These are phyloP conservation scores for Cochlearia excelsa DNA, from an alignment of 345 rosid species.

Conservation along the genomic window DNA sequence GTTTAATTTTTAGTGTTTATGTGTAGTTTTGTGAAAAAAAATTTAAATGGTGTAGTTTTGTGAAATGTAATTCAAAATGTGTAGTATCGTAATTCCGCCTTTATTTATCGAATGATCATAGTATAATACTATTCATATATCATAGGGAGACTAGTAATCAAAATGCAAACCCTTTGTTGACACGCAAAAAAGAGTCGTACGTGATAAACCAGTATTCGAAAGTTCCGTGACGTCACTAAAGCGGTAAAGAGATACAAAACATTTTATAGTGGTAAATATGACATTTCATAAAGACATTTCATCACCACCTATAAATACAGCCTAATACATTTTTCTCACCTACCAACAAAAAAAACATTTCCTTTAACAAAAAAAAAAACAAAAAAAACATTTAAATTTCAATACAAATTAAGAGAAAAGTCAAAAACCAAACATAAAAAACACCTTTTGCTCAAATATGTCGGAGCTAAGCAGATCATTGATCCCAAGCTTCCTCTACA, in stretches of 20 bases:
- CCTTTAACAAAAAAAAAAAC: conserved; percentile 3
- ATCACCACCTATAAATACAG: conserved; percentile 22
- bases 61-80: no score
- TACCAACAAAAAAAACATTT: neutral
- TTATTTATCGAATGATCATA: no score
- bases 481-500: conserved; percentile 76
- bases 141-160: no score
- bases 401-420: conserved; percentile 12
- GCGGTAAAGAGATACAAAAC: conserved; percentile 3
- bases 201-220: conserved; percentile 25
- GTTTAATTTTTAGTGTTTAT: no score
- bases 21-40: no score
- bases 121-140: no score
- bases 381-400: neutral
- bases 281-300: neutral
- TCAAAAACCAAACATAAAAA: conserved; percentile 40
- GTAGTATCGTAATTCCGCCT: no score
- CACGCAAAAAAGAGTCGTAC: conserved; percentile 35
- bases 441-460: no score
- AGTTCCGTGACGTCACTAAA: conserved; percentile 8
- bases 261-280: neutral
- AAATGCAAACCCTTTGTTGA: conserved; percentile 18
- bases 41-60: no score
- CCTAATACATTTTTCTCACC: no score
- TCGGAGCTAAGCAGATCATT: conserved; percentile 44